Percentiles rank a stretch among this genome's conserved stretches.
These are phyloP conservation scores for Trichosporon sp. DNA, from an alignment of 1,284 basidiomycete genomes.

Conservation along the genomic window DNA sequence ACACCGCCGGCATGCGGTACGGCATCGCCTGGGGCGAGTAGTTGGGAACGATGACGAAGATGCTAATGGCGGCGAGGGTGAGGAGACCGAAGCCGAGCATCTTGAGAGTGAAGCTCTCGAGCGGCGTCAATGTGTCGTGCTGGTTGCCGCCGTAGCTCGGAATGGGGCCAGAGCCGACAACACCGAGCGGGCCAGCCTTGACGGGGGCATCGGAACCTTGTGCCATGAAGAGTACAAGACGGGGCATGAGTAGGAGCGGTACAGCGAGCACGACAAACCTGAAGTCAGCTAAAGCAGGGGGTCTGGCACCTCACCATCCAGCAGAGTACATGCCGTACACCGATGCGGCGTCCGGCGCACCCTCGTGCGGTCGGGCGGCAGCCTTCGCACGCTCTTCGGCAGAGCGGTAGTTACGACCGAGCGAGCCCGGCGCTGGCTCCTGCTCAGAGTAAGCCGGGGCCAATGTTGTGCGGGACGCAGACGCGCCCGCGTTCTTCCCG, in stretches of 20 bases:
- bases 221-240: constrained; percentile 54
- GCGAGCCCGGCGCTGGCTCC: constrained; percentile 30
- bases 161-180: constrained; percentile 13
- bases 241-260: constrained; percentile 54
- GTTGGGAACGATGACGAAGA: constrained; percentile 47
- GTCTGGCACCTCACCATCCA: constrained; percentile 38
- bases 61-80: constrained; percentile 41
- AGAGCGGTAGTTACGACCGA: constrained; percentile 41
- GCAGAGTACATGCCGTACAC: constrained; percentile 43
- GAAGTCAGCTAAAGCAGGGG: constrained; percentile 17
- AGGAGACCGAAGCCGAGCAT: constrained; percentile 48
- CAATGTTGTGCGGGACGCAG: constrained; percentile 7
- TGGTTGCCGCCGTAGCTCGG: constrained; percentile 39
- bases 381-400: constrained; percentile 53
- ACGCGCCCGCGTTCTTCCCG: constrained; percentile 14
- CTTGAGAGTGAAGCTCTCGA: constrained; percentile 49
- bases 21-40: constrained; percentile 39
- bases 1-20: constrained; percentile 42
- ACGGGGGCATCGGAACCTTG: constrained; percentile 33
- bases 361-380: constrained; percentile 45
- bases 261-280: constrained; percentile 49
- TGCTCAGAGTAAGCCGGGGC: constrained; percentile 24
- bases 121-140: constrained; percentile 50
- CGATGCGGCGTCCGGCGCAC: constrained; percentile 43
- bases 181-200: constrained; percentile 17